Base-by-base conservation (phyloP, 2,329 filamentous ascomycete species). In the Clonostachys rosea region DNA sequence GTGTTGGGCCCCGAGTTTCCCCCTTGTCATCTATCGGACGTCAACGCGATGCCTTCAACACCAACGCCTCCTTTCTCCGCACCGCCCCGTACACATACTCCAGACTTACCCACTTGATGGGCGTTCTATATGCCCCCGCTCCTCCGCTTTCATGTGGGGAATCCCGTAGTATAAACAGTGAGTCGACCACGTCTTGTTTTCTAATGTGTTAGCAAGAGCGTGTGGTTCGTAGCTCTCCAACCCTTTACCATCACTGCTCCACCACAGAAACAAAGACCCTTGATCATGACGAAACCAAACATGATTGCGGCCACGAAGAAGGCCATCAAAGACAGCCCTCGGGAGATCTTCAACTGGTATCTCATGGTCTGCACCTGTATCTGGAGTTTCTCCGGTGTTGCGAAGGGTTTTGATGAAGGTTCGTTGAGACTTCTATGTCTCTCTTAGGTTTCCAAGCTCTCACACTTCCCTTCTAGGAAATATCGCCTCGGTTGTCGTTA, bases 351-450 rank as follows among this genome's bases (percentile, higher is more conserved):
- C 50, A 62, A 61, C 35, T 55, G 52, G 49, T 59, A 62, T 44
- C 49, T 61, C 18, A 18, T 61, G 1, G 18, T 37, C 6, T 62
- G 59, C 7, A 59, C 54, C 0, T 58, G 50, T 14, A 43, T 60
- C 5, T 62, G 59, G 59, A 54, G 50, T 42, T 60, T 62, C 42
- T 57, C 59, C 0, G 59, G 60, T 7, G 58, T 61, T 6, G 54
- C 59, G 35, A 62, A 62, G 43, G 59, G 57, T 0, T 62, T 62
- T 8, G 59, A 62, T 34, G 59, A 62, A 52, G 59, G 59, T 59
- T 39, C 17, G 37, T 33, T 8, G 7, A 3, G 20, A 34, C 10
- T 3, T 0, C 18, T 5, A 40, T 4, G 11, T 39, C 36, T 39
- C 36, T n/a, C 36, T 18, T 39, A 6, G 11, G 13, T 42, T 24